Percentiles rank a stretch among this genome's conserved stretches.
These are phyloP conservation scores for Sordaria brevicollis DNA, from an alignment of 495 filamentous ascomycete species.

Conservation along the genomic window DNA sequence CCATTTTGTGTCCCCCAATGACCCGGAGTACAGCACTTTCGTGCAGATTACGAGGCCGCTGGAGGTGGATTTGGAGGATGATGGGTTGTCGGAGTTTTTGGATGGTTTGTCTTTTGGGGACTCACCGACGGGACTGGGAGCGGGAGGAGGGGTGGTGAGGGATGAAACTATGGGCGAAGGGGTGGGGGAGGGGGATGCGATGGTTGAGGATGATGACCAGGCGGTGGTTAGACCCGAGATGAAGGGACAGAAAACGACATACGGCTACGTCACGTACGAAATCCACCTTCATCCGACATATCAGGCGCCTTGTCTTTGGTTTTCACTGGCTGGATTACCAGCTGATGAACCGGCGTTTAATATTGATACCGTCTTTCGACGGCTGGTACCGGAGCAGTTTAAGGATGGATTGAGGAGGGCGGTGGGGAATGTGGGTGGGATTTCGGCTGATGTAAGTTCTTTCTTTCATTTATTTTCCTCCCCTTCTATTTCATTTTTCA, in stretches of 20 bases:
- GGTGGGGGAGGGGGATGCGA: slow-evolving; percentile 17
- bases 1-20: slow-evolving; percentile 10
- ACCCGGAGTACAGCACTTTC: slow-evolving; percentile 28
- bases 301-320: slow-evolving; percentile 49
- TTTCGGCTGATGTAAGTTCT: slow-evolving; percentile 62
- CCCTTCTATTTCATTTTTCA: slow-evolving; percentile 6
- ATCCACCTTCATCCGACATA: slow-evolving; percentile 49
- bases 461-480: background rate
- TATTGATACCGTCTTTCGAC: slow-evolving; percentile 58
- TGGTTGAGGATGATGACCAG: slow-evolving; percentile 37
- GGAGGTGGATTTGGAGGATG: slow-evolving; percentile 28
- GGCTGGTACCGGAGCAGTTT: slow-evolving; percentile 56
- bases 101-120: slow-evolving; percentile 24
- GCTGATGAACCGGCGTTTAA: slow-evolving; percentile 29
- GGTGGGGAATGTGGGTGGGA: slow-evolving; percentile 59
- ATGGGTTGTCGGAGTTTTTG: slow-evolving; percentile 30
- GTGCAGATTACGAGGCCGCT: slow-evolving; percentile 39
- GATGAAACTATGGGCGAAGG: too few species aligned
- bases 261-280: slow-evolving; percentile 51
- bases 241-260: background rate
- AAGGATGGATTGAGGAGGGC: slow-evolving; percentile 43
- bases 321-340: slow-evolving; percentile 39
- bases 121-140: background rate
- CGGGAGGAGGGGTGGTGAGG: background rate
- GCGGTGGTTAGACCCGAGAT: background rate